Percentiles rank a stretch among this genome's conserved stretches.
Conservation (phyloP, 192 early-diverging fungal genomes). For the Linnemannia elongata region DNA sequence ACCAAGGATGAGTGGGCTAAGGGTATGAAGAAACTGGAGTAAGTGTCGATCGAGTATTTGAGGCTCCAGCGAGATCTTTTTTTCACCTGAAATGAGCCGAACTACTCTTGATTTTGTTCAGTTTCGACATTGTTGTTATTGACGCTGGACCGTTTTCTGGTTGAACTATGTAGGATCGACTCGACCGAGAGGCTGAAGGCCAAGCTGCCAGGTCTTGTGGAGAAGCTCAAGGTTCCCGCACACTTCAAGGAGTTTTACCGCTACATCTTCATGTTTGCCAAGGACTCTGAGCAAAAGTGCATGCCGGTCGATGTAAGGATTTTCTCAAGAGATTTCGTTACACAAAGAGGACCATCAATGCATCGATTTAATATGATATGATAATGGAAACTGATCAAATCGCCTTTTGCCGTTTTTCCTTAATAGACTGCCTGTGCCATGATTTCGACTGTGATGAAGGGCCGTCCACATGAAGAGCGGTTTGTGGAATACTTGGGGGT, state of each 20-base stretch:
- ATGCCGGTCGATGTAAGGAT: slow-evolving; percentile 68
- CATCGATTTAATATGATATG: background rate
- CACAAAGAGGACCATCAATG: background rate
- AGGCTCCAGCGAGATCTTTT: background rate
- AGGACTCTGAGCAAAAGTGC: slow-evolving; percentile 71
- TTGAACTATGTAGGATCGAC: slow-evolving; percentile 40
- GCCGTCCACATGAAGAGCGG: slow-evolving; percentile 57
- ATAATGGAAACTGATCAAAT: background rate
- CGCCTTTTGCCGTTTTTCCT: background rate
- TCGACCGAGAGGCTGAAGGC: slow-evolving; percentile 54
- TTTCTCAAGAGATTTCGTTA: background rate
- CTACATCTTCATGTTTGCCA: slow-evolving; percentile 74
- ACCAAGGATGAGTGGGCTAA: slow-evolving; percentile 59
- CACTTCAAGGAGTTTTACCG: slow-evolving; percentile 73
- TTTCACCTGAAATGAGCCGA: background rate
- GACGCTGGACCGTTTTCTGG: background rate
- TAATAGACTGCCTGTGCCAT: slow-evolving; percentile 64
- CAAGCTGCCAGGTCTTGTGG: slow-evolving; percentile 51
- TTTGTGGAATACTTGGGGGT: slow-evolving; percentile 69
- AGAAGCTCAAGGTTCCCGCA: slow-evolving; percentile 44
- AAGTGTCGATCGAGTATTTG: background rate
- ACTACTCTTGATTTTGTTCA: background rate
- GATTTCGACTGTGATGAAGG: slow-evolving; percentile 65
- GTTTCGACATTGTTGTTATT: background rate
- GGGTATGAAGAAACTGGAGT: slow-evolving; percentile 45